phyloP scores from a whole-genome alignment of 805 yeast species.

The Cyberlindnera americana region DNA sequence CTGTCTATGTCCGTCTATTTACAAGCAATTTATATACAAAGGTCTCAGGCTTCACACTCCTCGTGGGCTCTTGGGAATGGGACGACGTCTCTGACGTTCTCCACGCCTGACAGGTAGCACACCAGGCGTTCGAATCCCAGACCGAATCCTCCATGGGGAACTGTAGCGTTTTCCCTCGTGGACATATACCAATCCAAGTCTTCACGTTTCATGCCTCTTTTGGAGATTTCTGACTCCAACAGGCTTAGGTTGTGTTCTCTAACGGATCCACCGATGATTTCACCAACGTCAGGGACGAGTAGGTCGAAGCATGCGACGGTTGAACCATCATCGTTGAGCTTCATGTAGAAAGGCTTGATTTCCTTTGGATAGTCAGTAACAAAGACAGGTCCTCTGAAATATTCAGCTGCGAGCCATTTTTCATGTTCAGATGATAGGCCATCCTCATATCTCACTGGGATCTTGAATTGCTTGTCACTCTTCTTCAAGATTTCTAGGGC shows the following conservation, averaged over 20 bases:
- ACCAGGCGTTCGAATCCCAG: conserved; percentile 88
- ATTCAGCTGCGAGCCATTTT: conserved; percentile 75
- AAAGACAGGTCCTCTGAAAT: conserved; percentile 73
- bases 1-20: too few relatives aligned
- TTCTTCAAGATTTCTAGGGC: conserved; percentile 56
- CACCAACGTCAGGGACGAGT: conserved; percentile 88
- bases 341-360: conserved; percentile 93
- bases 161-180: conserved; percentile 70
- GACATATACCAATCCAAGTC: conserved; percentile 78
- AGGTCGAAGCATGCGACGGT: conserved; percentile 92
- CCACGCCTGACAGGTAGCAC: conserved; percentile 66
- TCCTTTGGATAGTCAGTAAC: conserved; percentile 81
- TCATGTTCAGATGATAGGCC: conserved; percentile 83
- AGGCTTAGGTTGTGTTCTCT: conserved; percentile 66
- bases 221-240: conserved; percentile 47
- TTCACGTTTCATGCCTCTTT: conserved; percentile 50
- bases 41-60: conserved; percentile 35
- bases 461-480: conserved; percentile 34
- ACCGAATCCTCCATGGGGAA: conserved; percentile 97
- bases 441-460: conserved; percentile 64
- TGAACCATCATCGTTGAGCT: conserved; percentile 38
- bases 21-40: neutral
- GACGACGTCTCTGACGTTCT: conserved; percentile 80
- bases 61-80: conserved; percentile 79
- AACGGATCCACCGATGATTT: conserved; percentile 88